These are phyloP conservation scores for Geum urbanum DNA, from an alignment of 306 rosid species.

Conservation along the genomic window DNA sequence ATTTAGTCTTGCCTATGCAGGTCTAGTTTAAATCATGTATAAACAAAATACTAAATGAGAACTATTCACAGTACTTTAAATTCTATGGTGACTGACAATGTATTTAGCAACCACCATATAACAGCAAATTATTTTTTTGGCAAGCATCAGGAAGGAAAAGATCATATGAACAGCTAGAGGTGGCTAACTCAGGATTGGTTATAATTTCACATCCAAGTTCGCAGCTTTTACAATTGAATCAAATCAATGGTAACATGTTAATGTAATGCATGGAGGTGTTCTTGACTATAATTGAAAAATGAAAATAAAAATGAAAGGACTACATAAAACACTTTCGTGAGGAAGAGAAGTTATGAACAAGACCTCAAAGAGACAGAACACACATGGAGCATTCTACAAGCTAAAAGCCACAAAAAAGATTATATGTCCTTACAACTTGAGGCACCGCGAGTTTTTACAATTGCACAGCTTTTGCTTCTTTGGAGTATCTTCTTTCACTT, in stretches of 20 bases:
- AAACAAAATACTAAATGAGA: background rate
- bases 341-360: background rate
- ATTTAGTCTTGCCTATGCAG: constrained; percentile 14
- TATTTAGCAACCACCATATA: background rate
- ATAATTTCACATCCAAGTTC: too few species aligned
- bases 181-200: too few species aligned
- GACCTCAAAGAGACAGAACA: background rate
- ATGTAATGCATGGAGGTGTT: too few species aligned
- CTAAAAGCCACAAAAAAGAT: constrained; percentile 12
- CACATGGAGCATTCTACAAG: constrained; percentile 13
- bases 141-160: constrained; percentile 4
- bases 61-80: background rate
- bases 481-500: constrained; percentile 64
- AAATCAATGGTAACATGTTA: too few species aligned
- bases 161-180: too few species aligned
- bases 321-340: too few species aligned
- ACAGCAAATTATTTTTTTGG: background rate
- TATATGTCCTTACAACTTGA: constrained; percentile 71
- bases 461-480: constrained; percentile 87
- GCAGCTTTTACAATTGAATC: too few species aligned
- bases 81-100: background rate
- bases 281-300: too few species aligned
- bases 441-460: constrained; percentile 86
- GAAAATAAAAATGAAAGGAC: too few species aligned
- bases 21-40: background rate